Evolutionary conservation across 805 yeast genomes (phyloP), one percentile per base, ranked within the genome.

Genomic region (Candida coleopterorum): DNA sequence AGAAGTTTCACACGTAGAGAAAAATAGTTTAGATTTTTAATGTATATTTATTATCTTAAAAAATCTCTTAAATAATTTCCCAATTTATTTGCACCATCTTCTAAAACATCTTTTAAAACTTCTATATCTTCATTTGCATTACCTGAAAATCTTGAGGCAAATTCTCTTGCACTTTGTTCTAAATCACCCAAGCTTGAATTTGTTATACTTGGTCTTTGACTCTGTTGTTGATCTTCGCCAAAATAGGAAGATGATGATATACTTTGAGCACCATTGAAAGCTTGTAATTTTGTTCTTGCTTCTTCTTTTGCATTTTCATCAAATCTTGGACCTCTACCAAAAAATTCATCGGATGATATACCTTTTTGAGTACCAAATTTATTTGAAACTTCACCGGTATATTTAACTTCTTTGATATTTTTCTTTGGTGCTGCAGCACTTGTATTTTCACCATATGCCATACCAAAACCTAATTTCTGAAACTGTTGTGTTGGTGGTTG

Each of bases 201-300:
- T 10, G n/a, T 24, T 12, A 27, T 15, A 35, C 17, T 12, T 22
- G 43, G 38, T 22, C 40, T 44, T n/a, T 29, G 31, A 18, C 30
- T 35, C 12, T 52, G 59, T 32, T 71, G 72, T 45, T 84, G 81
- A 20, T 79, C 85, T 55, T 86, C 90, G 29, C 97, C 97, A 50
- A 89, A 93, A 62, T 93, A 93, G 8, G 93, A 79, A 24, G 89
- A 75, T 2, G 97, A 88, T 1, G 97, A 90, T 47, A 93, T 93
- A 6, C 95, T 77, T 31, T 85, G 81, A 2, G 97, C 95, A 38
- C 90, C 93, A 41, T 75, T 77, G 62, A 85, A 93, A 4, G 81
- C 66, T 57, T 81, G 87, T 38, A 93, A 68, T 52, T 93, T 89
- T n/a, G 75, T 55, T 45, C 74, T 73, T 2, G 97, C 97, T 59